A percentile compares a stretch with the other conserved stretches of the same genome.
Conservation (phyloP, 2,329 filamentous ascomycete genomes). For the Penicillium concentricum region DNA sequence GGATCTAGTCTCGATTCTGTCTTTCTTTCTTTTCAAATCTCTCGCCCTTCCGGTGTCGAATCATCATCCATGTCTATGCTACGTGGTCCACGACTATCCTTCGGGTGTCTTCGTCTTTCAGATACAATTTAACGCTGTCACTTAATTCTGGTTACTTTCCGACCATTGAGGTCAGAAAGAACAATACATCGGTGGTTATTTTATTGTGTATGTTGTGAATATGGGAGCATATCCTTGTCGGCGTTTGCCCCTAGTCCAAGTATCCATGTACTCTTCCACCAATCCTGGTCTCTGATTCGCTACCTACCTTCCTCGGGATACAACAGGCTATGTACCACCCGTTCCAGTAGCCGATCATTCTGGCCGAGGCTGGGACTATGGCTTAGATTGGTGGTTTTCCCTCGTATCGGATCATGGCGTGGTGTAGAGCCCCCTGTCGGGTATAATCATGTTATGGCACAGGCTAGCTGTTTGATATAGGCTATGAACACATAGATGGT, state of each 20-base stretch:
- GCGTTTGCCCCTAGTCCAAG: not conserved
- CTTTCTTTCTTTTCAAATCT: not conserved
- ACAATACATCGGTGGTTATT: not conserved
- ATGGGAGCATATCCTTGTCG: not conserved
- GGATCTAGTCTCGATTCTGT: not conserved
- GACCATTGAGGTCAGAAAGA: not conserved
- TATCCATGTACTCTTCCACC: not conserved
- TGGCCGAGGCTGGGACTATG: slow-evolving; percentile 3
- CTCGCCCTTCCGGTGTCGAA: not conserved
- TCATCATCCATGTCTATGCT: not conserved
- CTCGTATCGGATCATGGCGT: slow-evolving; percentile 19
- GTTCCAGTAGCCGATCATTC: slow-evolving; percentile 3
- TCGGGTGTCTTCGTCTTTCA: not conserved
- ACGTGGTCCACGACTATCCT: not conserved
- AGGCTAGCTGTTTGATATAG: not conserved
- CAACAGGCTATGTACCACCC: slow-evolving; percentile 1
- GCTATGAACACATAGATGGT: not conserved
- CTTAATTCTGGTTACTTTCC: not conserved
- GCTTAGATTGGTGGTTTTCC: slow-evolving; percentile 17
- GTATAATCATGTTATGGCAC: not conserved
- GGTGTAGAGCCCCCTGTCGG: not conserved
- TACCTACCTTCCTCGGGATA: not conserved
- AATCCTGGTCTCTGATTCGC: not conserved
- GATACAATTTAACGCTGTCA: not conserved
- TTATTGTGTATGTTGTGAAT: not conserved